Base-by-base conservation (phyloP, 768 basidiomycete genomes). In the Lentinula detonsa region DNA sequence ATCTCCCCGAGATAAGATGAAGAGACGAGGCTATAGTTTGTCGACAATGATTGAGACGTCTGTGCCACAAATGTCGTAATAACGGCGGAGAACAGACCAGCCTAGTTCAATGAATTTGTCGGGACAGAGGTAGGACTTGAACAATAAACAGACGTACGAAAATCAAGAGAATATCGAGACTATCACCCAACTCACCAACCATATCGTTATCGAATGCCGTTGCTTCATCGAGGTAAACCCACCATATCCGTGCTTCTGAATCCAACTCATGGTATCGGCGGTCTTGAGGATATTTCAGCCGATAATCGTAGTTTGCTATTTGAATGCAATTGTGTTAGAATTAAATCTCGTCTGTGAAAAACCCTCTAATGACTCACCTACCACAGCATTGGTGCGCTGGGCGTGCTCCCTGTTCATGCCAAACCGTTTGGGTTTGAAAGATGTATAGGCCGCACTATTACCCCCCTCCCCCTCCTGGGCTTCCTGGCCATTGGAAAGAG, bases 71-170 rank as follows among this genome's bases (percentile, higher is more conserved):
- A 78, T 4, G 75, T 67, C 6, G 76, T 76, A 33, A 78, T 61
- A 48, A 73, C 72, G 7, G 75, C 74, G 15, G 75, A 76, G 59
- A 78, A 78, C 2, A 78, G 69, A 67, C 75, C 75, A 56, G 75
- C 72, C 75, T 76, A 75, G 60, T 76, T 74, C 75, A 56, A 74
- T 40, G 23, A 23, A 23, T 1, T 23, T 3, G 23, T 23, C 9
- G n/a, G 2, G 8, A 28, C n/a, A 42, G 15, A 23, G 0, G 39
- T 40, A 13, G 15, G 21, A 57, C 23, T 23, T 23, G 23, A 23
- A 23, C 23, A 23, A 23, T 8, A n/a, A 11, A 11, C 5, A 16
- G 10, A 51, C 73, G 42, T 65, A 76, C 76, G 45, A 77, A 77
- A 50, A 77, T 74, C 3, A 76, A 66, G 23, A 76, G 70, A 9